Base-by-base conservation (phyloP, 441 rosid species). In the Populus trichocarpa region DNA sequence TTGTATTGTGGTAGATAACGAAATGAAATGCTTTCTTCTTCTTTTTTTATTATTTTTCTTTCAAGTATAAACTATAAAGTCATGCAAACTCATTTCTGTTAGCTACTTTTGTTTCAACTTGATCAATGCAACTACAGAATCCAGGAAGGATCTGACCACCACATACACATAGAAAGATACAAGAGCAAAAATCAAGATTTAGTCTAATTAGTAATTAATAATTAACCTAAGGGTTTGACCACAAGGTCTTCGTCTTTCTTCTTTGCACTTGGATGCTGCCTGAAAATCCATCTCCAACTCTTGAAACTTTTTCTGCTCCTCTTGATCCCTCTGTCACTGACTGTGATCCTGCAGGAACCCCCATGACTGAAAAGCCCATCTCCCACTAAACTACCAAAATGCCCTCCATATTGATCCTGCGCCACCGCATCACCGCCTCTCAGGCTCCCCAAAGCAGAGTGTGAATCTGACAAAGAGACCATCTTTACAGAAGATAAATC, bases 261-360 rank as follows among this genome's bases (percentile, higher is more conserved):
- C 83, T 75, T 83, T 23, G 86, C 65, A 80, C 64, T 82, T 67
- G 85, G 90, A 78, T 85, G 90, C 73, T 88, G 90, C 86, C 90
- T 84, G 89, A 96, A 94, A 53, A 92, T 91, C 98, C 99, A 94
- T 67, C 91, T 87, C 98, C 98, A 96, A 18, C 98, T 97, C 82
- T 86, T 94, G 88, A 96, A 94, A 82, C 97, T 96, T 76, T 81
- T 93, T 70, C 95, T 82, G 90, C 89, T 92, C 88, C 91, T 92
- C 80, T 89, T 91, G 68, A 88, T 86, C 75, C 93, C 94, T 57
- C 92, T 75, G 70, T 90, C 98, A 71, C 80, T 87, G 67, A 84
- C 88, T 32, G 91, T 84, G 53, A 88, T 81, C 84, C 96, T 88
- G 72, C 93, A 89, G 9, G 93, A 91, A 16, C 96, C 93, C 16